Evolutionary conservation across 2,329 filamentous ascomycete species (phyloP), one percentile per base, ranked within the genome.

Genomic region (Monilinia fructicola): DNA sequence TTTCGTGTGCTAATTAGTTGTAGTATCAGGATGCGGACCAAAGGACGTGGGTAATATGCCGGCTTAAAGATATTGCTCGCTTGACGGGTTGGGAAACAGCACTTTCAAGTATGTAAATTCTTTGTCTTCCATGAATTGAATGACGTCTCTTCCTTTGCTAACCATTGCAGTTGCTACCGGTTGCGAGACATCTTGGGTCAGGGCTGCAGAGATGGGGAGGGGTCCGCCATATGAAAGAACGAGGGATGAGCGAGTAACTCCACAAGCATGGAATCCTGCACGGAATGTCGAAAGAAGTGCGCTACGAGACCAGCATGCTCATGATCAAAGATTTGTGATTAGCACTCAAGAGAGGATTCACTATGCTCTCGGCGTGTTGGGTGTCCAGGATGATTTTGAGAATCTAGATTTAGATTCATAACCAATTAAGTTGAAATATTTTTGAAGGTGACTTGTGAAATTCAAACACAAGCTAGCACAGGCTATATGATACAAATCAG

Each of bases 51-150:
- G 85, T 90, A 0, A 84, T 97, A 69, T 83, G 84, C 44, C 87
- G 90, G 38, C 83, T 97, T 65, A 84, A 87, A 71, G 88, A 92
- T 72, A 88, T 96, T 50, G 86, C 90, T 2, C 86, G 88, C 1
- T 82, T 95, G 10, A 97, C 92, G 0, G 95, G 95, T 0, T 97
- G 92, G 90, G 90, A 92, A 73, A 92, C 90, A 1, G 90, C 92
- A 1, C 85, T 87, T 44, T 87, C 93, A 52, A 94, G 62, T 65
- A 65, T 50, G 62, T 59, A 7, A 48, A 18, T 21, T 50, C 31
- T 38, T 21, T 28, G 28, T 31, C 16, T 6, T 38, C 7, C 38
- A 18, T 16, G 18, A 26, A 18, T 14, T n/a, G 2, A 35, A 21
- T 11, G 3, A 54, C 28, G 54, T 48, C 7, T 21, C 53, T 64